Percentiles rank a stretch among this genome's conserved stretches.
These are phyloP conservation scores for Wickerhamiella cacticola DNA, from an alignment of 805 yeast species.

Conservation along the genomic window DNA sequence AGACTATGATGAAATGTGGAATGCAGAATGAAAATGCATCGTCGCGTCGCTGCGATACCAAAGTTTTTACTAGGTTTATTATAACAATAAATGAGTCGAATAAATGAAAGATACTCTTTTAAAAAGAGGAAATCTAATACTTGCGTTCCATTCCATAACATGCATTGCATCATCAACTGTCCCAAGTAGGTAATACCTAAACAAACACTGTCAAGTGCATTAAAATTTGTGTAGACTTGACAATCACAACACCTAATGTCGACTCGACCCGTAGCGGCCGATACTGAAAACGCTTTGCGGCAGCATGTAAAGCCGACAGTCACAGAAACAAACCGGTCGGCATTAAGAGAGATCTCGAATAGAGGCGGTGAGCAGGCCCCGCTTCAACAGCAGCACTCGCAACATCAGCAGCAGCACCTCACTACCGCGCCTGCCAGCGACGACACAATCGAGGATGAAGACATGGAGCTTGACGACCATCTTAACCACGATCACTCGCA, in stretches of 20 bases:
- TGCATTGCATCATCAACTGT: constrained; percentile 6
- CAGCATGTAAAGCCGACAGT: background rate
- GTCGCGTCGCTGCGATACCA: background rate
- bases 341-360: constrained; percentile 9
- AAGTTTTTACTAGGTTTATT: background rate
- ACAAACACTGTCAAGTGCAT: constrained; percentile 9
- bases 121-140: background rate
- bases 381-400: background rate
- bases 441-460: constrained; percentile 18
- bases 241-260: constrained; percentile 7
- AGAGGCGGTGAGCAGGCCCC: constrained; percentile 1
- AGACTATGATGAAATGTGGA: background rate
- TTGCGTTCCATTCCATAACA: background rate
- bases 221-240: constrained; percentile 11
- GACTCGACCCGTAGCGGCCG: constrained; percentile 12
- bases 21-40: background rate
- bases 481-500: constrained; percentile 20
- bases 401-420: background rate
- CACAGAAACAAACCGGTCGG: constrained; percentile 4
- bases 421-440: constrained; percentile 13
- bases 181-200: constrained; percentile 12
- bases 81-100: no score
- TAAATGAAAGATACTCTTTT: no score
- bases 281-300: constrained; percentile 6
- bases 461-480: constrained; percentile 17